These are phyloP conservation scores for Austropuccinia psidii DNA, from an alignment of 1,284 basidiomycete genomes.

Conservation along the genomic window DNA sequence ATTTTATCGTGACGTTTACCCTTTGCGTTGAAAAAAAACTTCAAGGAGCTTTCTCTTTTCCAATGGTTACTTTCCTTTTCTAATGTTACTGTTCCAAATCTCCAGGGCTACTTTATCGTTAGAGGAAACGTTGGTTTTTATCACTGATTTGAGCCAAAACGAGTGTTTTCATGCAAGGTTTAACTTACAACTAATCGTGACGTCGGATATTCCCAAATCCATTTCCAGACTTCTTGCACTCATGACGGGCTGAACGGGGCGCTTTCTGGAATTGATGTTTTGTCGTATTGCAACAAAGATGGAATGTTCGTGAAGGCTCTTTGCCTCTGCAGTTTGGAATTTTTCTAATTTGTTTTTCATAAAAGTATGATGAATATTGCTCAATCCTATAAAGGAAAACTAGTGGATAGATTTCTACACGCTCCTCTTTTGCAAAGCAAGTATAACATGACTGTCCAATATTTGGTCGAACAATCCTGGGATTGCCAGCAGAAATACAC, in stretches of 20 bases:
- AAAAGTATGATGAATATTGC: slow-evolving; percentile 31
- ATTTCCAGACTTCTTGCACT: neutral
- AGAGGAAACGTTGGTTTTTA: slow-evolving; percentile 14
- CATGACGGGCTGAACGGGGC: slow-evolving; percentile 12
- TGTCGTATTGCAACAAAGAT: slow-evolving; percentile 11
- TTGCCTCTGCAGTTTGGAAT: neutral
- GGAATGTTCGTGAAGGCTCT: slow-evolving; percentile 1
- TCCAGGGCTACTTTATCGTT: slow-evolving; percentile 10
- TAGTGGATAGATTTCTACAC: slow-evolving; percentile 18
- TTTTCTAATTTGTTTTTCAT: neutral
- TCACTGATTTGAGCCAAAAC: neutral
- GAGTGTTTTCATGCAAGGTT: neutral
- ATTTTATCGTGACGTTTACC: neutral
- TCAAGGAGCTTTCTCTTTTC: neutral
- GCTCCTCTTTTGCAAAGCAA: slow-evolving; percentile 16
- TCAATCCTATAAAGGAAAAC: slow-evolving; percentile 9
- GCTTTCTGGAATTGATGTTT: neutral
- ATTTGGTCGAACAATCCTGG: slow-evolving; percentile 35
- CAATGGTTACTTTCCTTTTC: neutral
- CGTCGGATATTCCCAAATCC: neutral
- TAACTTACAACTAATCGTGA: neutral
- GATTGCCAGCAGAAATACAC: slow-evolving; percentile 33
- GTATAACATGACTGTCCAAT: slow-evolving; percentile 26
- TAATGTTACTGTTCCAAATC: no score
- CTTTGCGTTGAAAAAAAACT: neutral